phyloP scores from a whole-genome alignment of 1,284 basidiomycete genomes.

The Earliella scabrosa region DNA sequence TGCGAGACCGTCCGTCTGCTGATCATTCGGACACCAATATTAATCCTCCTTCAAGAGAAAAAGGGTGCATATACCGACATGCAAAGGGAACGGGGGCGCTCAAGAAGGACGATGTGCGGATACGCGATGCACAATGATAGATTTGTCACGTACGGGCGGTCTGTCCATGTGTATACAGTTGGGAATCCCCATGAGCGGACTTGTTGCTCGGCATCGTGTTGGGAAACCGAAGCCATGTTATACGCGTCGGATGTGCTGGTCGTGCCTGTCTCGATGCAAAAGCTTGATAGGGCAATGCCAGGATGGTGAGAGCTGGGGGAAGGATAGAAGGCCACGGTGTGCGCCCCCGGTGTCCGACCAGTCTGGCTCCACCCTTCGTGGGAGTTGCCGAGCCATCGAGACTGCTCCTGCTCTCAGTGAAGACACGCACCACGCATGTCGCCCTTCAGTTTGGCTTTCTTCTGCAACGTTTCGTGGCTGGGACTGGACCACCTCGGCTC shows the following conservation, averaged over 20 bases:
- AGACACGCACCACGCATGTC: no score
- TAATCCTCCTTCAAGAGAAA: no score
- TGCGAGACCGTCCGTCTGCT: no score
- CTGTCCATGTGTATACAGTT: slow-evolving; percentile 39
- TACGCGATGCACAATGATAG: neutral
- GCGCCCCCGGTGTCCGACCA: neutral
- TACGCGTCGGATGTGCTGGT: neutral
- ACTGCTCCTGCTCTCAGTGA: no score
- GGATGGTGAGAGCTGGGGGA: neutral
- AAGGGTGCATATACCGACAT: neutral
- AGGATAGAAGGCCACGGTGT: neutral
- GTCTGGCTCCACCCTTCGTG: neutral
- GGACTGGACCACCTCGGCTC: no score
- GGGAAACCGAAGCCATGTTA: slow-evolving; percentile 18
- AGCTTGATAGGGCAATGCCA: neutral
- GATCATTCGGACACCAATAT: no score
- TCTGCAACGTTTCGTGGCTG: no score
- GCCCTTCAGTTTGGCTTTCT: no score
- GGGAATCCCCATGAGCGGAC: slow-evolving; percentile 38
- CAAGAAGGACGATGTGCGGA: neutral
- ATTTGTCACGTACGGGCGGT: slow-evolving; percentile 35
- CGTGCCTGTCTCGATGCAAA: neutral
- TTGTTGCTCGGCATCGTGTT: slow-evolving; percentile 28
- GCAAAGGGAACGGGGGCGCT: neutral
- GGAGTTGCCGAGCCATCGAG: neutral